phyloP scores from a whole-genome alignment of 352 stramenopile species.

The Phytopythium aichiense region DNA sequence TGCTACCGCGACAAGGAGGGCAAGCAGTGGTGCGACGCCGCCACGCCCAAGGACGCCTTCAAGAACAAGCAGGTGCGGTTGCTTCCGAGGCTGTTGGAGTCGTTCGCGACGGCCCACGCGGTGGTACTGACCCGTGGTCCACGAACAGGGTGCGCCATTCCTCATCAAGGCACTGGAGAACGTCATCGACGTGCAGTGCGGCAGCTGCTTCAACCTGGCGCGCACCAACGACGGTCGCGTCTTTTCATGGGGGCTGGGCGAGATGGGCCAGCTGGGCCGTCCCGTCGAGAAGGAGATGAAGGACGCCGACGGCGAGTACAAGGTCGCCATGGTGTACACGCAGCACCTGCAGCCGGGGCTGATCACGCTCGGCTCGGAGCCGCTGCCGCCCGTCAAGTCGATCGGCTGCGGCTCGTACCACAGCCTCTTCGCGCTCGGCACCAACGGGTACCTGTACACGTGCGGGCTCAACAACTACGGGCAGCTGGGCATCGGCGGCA shows the following conservation, averaged over 20 bases:
- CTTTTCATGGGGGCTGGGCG: slow-evolving; percentile 91
- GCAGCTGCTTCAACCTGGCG: slow-evolving; percentile 82
- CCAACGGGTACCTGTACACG: slow-evolving; percentile 85
- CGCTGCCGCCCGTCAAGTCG: slow-evolving; percentile 58
- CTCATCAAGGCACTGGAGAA: slow-evolving; percentile 51
- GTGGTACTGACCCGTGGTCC: not conserved
- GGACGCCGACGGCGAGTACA: slow-evolving; percentile 63
- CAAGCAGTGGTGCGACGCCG: slow-evolving; percentile 87
- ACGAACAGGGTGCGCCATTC: slow-evolving; percentile 33
- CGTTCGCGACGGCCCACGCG: not conserved
- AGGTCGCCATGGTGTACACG: slow-evolving; percentile 64
- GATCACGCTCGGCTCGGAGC: slow-evolving; percentile 52
- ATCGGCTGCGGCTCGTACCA: slow-evolving; percentile 90
- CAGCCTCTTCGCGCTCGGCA: slow-evolving; percentile 59
- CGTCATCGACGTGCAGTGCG: slow-evolving; percentile 80
- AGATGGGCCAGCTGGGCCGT: slow-evolving; percentile 85
- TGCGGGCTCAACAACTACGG: slow-evolving; percentile 97
- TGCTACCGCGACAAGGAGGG: slow-evolving; percentile 97
- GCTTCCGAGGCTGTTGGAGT: not conserved
- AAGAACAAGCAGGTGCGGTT: slow-evolving; percentile 61
- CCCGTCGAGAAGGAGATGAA: slow-evolving; percentile 62
- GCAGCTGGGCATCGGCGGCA: slow-evolving; percentile 93
- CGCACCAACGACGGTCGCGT: slow-evolving; percentile 84
- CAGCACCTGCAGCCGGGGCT: slow-evolving; percentile 76
- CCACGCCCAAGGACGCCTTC: slow-evolving; percentile 60